Percentiles rank a stretch among this genome's conserved stretches.
phyloP scores from a whole-genome alignment of 306 rosid genomes.

The Vigna reflexopilosa region DNA sequence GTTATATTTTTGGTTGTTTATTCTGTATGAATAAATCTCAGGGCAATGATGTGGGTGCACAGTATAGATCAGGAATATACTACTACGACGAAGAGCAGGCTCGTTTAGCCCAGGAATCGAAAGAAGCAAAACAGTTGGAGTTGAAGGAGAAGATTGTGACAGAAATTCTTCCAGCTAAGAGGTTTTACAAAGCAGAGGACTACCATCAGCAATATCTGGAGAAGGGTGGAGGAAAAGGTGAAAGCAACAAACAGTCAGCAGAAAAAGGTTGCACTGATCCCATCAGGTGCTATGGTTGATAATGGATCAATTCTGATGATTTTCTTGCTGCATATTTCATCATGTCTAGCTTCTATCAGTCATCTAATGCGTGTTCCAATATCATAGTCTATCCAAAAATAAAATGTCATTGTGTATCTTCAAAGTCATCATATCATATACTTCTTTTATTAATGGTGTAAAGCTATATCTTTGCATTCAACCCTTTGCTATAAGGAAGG shows the following conservation, averaged over 20 bases:
- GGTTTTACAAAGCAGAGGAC: slow-evolving; percentile 89
- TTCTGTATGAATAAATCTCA: slow-evolving; percentile 28
- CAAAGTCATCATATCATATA: neutral
- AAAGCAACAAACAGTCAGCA: slow-evolving; percentile 67
- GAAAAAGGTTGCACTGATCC: slow-evolving; percentile 84
- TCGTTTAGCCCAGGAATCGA: slow-evolving; percentile 71
- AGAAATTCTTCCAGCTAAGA: slow-evolving; percentile 85
- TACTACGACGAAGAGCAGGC: slow-evolving; percentile 73
- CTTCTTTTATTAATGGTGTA: neutral
- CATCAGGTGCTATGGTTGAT: slow-evolving; percentile 85
- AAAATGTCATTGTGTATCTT: neutral
- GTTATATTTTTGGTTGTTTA: neutral
- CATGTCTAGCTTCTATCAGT: slow-evolving; percentile 6
- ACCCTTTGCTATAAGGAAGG: neutral
- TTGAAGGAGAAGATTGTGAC: slow-evolving; percentile 63
- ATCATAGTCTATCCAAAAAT: neutral
- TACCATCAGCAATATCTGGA: slow-evolving; percentile 94
- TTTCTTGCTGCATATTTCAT: neutral
- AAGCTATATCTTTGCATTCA: neutral
- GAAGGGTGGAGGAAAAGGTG: slow-evolving; percentile 68
- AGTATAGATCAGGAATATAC: slow-evolving; percentile 89
- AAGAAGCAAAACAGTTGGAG: slow-evolving; percentile 76
- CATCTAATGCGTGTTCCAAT: neutral
- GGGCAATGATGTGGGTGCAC: slow-evolving; percentile 83
- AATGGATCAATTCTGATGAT: neutral